Conservation (phyloP, 768 basidiomycete genomes). For the Trametes cubensis region DNA sequence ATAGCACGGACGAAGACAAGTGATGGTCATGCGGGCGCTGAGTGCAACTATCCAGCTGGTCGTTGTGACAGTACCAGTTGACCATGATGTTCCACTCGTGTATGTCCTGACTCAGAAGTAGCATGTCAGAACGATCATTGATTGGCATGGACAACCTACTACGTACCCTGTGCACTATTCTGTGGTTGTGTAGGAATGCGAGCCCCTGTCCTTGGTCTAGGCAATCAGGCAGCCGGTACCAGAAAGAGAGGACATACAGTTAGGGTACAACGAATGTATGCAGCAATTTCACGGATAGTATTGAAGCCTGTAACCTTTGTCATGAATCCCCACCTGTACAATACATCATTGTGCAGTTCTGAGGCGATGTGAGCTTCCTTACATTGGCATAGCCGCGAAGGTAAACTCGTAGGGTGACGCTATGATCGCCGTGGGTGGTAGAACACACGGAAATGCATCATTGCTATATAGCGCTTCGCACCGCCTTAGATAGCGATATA, state of each 20-base stretch:
- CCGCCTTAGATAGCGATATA: neutral
- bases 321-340: neutral
- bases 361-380: neutral
- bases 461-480: neutral
- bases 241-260: too few relatives aligned
- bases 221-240: too few relatives aligned
- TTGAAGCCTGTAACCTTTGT: too few relatives aligned
- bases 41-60: neutral
- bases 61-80: neutral
- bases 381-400: conserved; percentile 7
- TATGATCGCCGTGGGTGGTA: conserved; percentile 7
- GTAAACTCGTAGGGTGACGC: neutral
- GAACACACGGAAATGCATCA: neutral
- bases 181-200: neutral
- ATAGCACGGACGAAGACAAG: neutral
- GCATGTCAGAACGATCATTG: too few relatives aligned
- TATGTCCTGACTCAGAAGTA: conserved; percentile 3
- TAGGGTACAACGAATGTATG: too few relatives aligned
- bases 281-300: too few relatives aligned
- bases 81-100: neutral
- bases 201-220: too few relatives aligned
- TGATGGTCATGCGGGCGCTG: neutral
- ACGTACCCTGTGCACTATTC: conserved; percentile 3
- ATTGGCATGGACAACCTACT: neutral
- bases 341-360: neutral